Evolutionary conservation across 306 rosid species (phyloP).

Genomic region (Crotalaria pallida): DNA sequence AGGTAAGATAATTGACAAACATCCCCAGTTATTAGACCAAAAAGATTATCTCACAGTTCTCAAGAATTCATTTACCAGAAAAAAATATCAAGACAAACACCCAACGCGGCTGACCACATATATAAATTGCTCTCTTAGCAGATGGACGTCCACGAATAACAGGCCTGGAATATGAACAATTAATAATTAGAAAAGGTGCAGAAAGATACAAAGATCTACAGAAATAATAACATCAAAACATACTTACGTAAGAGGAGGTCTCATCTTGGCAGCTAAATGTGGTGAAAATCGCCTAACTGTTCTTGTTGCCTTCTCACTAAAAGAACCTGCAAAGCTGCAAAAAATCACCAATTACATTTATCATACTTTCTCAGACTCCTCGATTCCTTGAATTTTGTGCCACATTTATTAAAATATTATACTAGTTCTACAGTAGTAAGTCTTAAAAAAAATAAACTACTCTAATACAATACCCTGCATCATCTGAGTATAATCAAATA

Average conservation of each 20-base stretch:
- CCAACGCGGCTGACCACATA: conserved; percentile 96
- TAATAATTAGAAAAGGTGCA: conserved; percentile 16
- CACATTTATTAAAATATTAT: background rate
- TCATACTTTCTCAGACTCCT: background rate
- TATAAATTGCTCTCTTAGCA: conserved; percentile 75
- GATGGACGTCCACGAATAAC: conserved; percentile 99
- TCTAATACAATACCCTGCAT: background rate
- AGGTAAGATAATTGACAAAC: background rate
- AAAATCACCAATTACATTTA: conserved; percentile 8
- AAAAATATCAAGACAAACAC: conserved; percentile 70
- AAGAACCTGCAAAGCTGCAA: conserved; percentile 95
- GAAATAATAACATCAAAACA: conserved; percentile 18
- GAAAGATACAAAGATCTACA: background rate
- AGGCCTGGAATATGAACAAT: conserved; percentile 62
- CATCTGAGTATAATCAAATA: background rate
- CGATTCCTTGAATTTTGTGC: background rate
- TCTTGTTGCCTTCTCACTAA: conserved; percentile 87
- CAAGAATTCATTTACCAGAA: conserved; percentile 50
- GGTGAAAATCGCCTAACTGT: conserved; percentile 90
- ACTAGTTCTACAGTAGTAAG: background rate
- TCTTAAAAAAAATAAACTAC: background rate
- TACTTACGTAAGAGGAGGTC: conserved; percentile 95
- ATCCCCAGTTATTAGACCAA: conserved; percentile 10
- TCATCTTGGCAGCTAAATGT: conserved; percentile 94
- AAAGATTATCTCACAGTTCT: background rate